Evolutionary conservation across 768 basidiomycete genomes (phyloP).

Genomic region (Saitozyma podzolica): DNA sequence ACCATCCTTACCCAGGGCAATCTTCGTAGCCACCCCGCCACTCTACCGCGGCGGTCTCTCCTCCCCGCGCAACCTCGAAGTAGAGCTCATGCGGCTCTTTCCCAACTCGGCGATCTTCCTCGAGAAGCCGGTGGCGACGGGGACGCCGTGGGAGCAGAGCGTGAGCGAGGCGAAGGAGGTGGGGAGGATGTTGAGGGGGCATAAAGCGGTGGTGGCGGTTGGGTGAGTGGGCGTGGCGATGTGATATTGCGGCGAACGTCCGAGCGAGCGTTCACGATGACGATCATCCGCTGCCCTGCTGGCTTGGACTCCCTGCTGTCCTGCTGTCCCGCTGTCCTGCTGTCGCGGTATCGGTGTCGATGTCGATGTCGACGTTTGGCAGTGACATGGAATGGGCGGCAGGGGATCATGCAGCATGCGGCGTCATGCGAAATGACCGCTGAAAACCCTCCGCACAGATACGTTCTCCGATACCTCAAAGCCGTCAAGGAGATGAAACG

Average conservation of each 20-base stretch:
- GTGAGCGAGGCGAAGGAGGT: constrained; percentile 67
- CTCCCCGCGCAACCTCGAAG: constrained; percentile 75
- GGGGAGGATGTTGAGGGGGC: constrained; percentile 67
- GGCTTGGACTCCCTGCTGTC: too few species aligned
- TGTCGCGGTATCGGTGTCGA: too few species aligned
- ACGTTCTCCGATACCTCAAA: constrained; percentile 85
- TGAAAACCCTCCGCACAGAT: constrained; percentile 51
- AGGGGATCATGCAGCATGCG: too few species aligned
- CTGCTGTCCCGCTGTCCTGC: too few species aligned
- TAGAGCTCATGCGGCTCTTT: constrained; percentile 79
- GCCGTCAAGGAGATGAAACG: constrained; percentile 93
- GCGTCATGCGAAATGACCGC: too few species aligned
- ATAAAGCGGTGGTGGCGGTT: constrained; percentile 73
- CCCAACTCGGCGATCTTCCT: constrained; percentile 83
- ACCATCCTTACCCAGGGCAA: constrained; percentile 57
- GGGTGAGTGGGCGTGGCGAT: constrained; percentile 55
- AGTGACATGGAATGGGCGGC: too few species aligned
- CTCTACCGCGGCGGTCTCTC: constrained; percentile 78
- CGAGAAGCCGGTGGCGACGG: constrained; percentile 88
- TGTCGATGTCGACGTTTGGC: too few species aligned
- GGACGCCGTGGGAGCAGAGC: constrained; percentile 54
- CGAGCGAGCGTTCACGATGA: too few species aligned
- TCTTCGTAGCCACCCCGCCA: constrained; percentile 86
- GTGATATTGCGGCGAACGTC: too few species aligned
- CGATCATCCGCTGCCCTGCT: too few species aligned